Base-by-base conservation (phyloP, 2,329 filamentous ascomycete species). In the Iodosphaeria phyllophila region DNA sequence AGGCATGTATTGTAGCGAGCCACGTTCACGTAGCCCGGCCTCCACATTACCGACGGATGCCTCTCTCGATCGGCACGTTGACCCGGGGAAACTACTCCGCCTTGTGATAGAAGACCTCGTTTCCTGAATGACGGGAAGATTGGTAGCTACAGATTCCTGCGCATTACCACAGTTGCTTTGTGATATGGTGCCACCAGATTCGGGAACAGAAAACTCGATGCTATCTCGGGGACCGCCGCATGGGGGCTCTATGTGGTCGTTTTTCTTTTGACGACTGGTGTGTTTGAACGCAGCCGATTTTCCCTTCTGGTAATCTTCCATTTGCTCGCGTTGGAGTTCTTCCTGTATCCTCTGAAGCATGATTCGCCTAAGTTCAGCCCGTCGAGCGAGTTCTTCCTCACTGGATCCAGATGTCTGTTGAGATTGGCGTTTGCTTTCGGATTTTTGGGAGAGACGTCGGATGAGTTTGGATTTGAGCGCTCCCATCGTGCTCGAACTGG, bases 321-420 rank as follows among this genome's bases (percentile, higher is more conserved):
- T 38, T 18, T 51, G 44, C 18, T 64, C 61, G 19, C 43, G 55
- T 22, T 58, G 52, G 4, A 71, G 47, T 34, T 70, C 65, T 21
- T 66, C 56, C 31, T 61, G 60, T n/a, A 70, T 69, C 31, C 63
- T 54, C 34, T 57, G 59, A 24, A 60, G 57, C 41, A 63, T 58
- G 6, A 69, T 45, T 12, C 63, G 53, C 34, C 54, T 61, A 27
- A 71, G 41, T 34, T 70, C 64, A 15, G 62, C 64, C 33, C 64
- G 53, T 15, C 63, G 52, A 25, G 61, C 57, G 21, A 64, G 37
- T 32, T 65, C 60, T 31, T 65, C 61, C 13, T 63, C 50, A 23
- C 55, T 63, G 24, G 50, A 52, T 8, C 55, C 42, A 10, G 52
- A 52, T 4, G 47, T 46, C 17, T 45, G 51, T 3, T 17, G 8